These are phyloP conservation scores for Annona squamosa DNA, from an alignment of 164 flowering plant genomes.

Conservation along the genomic window DNA sequence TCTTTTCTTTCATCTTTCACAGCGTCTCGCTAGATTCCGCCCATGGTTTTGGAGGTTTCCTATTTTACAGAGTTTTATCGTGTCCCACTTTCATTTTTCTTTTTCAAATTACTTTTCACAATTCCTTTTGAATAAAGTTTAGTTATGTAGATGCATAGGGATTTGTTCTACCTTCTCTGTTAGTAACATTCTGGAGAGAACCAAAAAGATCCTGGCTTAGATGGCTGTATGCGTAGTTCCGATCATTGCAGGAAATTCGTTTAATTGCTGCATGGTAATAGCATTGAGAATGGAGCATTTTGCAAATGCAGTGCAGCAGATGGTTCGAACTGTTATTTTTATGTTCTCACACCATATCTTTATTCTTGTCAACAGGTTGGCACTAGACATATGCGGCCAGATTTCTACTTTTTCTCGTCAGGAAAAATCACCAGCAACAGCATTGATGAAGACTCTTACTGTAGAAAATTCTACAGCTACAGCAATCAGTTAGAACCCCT, in stretches of 20 bases:
- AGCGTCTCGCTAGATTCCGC: neutral
- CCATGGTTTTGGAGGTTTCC: neutral
- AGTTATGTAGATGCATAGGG: no score
- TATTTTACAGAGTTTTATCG: no score
- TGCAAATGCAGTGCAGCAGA: neutral
- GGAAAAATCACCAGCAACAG: slow-evolving; percentile 48
- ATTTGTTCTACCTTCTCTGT: no score
- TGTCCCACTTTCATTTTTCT: no score
- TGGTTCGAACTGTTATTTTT: neutral
- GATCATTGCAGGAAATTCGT: neutral
- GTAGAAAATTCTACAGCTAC: no score
- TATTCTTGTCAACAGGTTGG: slow-evolving; percentile 7
- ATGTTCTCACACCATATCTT: slow-evolving; percentile 25
- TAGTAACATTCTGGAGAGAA: no score
- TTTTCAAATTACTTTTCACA: no score
- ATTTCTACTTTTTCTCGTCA: slow-evolving; percentile 15
- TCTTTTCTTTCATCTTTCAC: neutral
- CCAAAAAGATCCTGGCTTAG: no score
- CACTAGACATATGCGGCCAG: no score
- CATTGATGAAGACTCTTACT: slow-evolving; percentile 24
- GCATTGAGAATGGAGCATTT: neutral
- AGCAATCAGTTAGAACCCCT: neutral
- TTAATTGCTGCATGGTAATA: neutral
- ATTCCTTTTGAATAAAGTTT: no score
- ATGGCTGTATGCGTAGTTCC: no score